These are phyloP conservation scores for Cutaneotrichosporon arboriforme DNA, from an alignment of 1,284 basidiomycete species.

Conservation along the genomic window DNA sequence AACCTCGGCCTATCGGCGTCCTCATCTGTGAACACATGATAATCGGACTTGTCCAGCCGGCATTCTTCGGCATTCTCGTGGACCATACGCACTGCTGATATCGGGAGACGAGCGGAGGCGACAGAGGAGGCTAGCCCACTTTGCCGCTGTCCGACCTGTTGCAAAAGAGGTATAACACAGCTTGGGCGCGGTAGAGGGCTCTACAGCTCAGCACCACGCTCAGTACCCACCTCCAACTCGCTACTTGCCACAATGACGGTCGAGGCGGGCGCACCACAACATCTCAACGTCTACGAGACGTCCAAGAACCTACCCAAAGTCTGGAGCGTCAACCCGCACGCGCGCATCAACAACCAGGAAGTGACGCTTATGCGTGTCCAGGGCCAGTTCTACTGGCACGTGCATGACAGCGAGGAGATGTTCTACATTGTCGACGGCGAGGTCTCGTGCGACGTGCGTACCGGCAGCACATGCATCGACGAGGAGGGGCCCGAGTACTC, in stretches of 20 bases:
- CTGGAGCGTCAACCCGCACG: constrained; percentile 2
- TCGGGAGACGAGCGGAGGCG: no score
- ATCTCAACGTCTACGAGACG: neutral
- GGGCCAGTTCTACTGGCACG: constrained; percentile 10
- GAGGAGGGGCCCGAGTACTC: neutral
- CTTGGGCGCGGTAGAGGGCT: no score
- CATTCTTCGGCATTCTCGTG: neutral
- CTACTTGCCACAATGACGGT: no score
- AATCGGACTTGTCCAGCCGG: neutral
- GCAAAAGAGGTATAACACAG: no score
- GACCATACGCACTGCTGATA: neutral
- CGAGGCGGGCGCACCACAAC: no score
- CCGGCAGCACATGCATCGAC: neutral
- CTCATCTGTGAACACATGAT: no score
- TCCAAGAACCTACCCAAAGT: neutral
- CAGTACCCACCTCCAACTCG: no score
- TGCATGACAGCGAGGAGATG: constrained; percentile 7
- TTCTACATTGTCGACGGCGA: constrained; percentile 13
- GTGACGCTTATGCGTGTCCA: constrained; percentile 8
- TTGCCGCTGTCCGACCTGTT: no score
- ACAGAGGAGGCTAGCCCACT: no score
- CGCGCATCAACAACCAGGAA: constrained; percentile 5
- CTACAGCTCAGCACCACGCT: no score
- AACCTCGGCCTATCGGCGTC: no score
- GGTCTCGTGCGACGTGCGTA: constrained; percentile 3